These are phyloP conservation scores for Verticillium dahliae DNA, from an alignment of 2,329 filamentous ascomycete species.

Conservation along the genomic window DNA sequence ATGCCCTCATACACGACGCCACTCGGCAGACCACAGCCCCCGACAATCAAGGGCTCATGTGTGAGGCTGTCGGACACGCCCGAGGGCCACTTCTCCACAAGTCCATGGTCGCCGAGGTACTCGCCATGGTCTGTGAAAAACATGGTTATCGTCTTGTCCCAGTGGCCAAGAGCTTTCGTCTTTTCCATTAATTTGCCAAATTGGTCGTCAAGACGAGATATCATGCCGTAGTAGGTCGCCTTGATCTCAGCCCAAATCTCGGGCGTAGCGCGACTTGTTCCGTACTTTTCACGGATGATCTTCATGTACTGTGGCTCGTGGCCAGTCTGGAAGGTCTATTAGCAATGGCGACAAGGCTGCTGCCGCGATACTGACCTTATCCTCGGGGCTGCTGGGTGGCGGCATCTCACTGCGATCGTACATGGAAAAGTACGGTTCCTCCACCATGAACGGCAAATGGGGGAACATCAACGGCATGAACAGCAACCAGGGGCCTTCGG, in stretches of 20 bases:
- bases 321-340: conserved; percentile 24
- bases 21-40: conserved; percentile 29
- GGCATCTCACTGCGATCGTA: conserved; percentile 25
- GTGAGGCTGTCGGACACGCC: conserved; percentile 33
- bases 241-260: conserved; percentile 36
- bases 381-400: conserved; percentile 1
- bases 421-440: conserved; percentile 41
- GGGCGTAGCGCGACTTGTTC: conserved; percentile 28
- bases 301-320: conserved; percentile 36
- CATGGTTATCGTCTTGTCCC: conserved; percentile 32
- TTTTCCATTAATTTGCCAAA: conserved; percentile 31
- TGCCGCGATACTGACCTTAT: conserved; percentile 2
- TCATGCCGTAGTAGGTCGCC: conserved; percentile 41
- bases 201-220: conserved; percentile 35
- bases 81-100: conserved; percentile 43
- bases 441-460: conserved; percentile 39
- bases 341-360: not conserved
- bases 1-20: conserved; percentile 25
- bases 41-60: conserved; percentile 36
- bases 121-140: conserved; percentile 40
- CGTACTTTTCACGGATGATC: conserved; percentile 28
- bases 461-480: conserved; percentile 37
- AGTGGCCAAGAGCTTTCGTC: conserved; percentile 24
- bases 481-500: conserved; percentile 31
- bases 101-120: conserved; percentile 37